These are phyloP conservation scores for Volvariella surrecta DNA, from an alignment of 1,284 basidiomycete genomes.

Conservation along the genomic window DNA sequence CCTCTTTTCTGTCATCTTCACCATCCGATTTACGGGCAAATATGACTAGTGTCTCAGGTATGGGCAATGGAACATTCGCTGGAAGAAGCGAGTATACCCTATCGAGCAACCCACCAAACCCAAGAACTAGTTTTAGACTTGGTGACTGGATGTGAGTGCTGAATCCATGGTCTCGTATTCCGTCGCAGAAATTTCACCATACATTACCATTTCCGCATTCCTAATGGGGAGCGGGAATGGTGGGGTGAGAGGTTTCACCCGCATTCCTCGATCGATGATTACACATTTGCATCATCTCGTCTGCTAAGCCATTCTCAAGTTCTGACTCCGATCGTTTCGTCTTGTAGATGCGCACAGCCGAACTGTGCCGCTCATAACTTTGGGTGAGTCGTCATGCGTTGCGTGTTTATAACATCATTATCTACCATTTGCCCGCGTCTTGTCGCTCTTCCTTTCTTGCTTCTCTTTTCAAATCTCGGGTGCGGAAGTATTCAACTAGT, in stretches of 20 bases:
- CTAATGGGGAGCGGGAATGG: conserved; percentile 13
- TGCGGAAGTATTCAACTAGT: too few relatives aligned
- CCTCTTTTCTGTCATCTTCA: conserved; percentile 8
- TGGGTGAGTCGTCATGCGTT: conserved; percentile 42
- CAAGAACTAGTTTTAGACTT: conserved; percentile 58
- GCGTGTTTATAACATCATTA: conserved; percentile 9
- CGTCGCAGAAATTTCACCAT: not conserved
- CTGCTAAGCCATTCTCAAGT: conserved; percentile 1
- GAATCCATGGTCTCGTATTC: not conserved
- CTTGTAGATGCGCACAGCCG: conserved; percentile 44
- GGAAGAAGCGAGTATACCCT: conserved; percentile 38
- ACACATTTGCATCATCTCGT: conserved; percentile 1
- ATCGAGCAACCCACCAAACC: conserved; percentile 69
- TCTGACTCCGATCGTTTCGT: conserved; percentile 16
- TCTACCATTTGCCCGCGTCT: not conserved
- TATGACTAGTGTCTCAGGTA: not conserved
- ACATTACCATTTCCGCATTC: conserved; percentile 12
- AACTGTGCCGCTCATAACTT: conserved; percentile 68
- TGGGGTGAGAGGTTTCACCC: conserved; percentile 5
- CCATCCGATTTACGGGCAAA: conserved; percentile 19
- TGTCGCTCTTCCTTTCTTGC: not conserved
- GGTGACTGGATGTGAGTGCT: conserved; percentile 75
- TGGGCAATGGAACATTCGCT: conserved; percentile 5
- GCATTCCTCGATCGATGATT: conserved; percentile 12
- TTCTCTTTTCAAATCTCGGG: conserved; percentile 7